These are phyloP conservation scores for Osmanthus fragrans DNA, from an alignment of 257 asterid genomes.

Conservation along the genomic window DNA sequence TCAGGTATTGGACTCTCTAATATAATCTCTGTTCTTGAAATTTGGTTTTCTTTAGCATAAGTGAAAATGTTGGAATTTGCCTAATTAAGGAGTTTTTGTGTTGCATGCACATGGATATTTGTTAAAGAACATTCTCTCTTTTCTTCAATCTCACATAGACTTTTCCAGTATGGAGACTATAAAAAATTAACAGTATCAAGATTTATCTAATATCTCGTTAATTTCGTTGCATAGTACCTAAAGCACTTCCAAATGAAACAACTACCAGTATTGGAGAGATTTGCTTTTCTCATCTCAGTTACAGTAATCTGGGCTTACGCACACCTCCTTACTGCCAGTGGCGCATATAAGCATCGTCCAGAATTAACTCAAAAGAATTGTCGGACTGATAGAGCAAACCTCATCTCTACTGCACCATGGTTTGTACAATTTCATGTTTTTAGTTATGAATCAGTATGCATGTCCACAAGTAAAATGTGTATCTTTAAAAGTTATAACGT, in stretches of 20 bases:
- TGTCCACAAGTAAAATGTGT: background rate
- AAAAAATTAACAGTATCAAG: background rate
- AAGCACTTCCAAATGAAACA: constrained; percentile 74
- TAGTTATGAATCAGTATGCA: background rate
- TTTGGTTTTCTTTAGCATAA: background rate
- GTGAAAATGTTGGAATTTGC: background rate
- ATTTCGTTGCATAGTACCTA: constrained; percentile 59
- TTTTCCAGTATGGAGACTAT: too few relatives aligned
- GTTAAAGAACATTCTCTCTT: background rate
- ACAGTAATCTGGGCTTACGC: constrained; percentile 96
- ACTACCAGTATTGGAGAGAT: constrained; percentile 78
- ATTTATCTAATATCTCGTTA: constrained; percentile 1
- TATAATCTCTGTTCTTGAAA: background rate
- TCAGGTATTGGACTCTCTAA: constrained; percentile 48
- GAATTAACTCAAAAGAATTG: constrained; percentile 76
- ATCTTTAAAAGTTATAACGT: background rate
- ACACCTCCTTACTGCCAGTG: constrained; percentile 93
- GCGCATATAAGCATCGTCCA: constrained; percentile 85
- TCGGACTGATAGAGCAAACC: constrained; percentile 79
- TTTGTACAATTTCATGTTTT: constrained; percentile 28
- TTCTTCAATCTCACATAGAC: too few relatives aligned
- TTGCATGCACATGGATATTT: background rate
- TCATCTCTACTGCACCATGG: constrained; percentile 94
- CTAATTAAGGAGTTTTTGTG: background rate
- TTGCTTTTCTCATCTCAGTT: constrained; percentile 70